phyloP scores from a whole-genome alignment of 2,329 filamentous ascomycete species.

The Epicoccum nigrum region DNA sequence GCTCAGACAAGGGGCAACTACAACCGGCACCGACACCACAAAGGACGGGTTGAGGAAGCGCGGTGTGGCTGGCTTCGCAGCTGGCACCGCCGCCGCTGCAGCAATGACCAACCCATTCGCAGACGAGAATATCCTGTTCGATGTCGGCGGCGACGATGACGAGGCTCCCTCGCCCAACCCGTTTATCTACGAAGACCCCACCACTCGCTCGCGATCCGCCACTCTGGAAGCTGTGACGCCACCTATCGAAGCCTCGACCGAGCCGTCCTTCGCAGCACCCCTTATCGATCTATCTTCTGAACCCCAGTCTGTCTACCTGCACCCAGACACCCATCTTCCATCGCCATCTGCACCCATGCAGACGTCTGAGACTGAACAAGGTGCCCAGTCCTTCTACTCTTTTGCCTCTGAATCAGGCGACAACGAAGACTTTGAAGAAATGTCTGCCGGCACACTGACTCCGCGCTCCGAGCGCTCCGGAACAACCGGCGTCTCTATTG shows the following conservation, averaged over 20 bases:
- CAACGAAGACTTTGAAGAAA: slow-evolving; percentile 30
- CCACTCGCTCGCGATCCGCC: slow-evolving; percentile 24
- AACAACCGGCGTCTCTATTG: slow-evolving; percentile 37
- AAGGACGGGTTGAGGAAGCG: slow-evolving; percentile 34
- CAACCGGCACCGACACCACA: slow-evolving; percentile 31
- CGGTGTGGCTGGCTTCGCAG: slow-evolving; percentile 46
- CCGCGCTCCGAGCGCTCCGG: slow-evolving; percentile 45
- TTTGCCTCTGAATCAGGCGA: slow-evolving; percentile 38
- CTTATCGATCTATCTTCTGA: slow-evolving; percentile 44
- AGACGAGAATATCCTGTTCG: slow-evolving; percentile 52
- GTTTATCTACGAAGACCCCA: slow-evolving; percentile 32
- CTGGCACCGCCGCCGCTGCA: slow-evolving; percentile 46
- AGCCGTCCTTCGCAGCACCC: slow-evolving; percentile 2
- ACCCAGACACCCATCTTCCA: slow-evolving; percentile 11
- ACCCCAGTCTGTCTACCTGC: slow-evolving; percentile 14
- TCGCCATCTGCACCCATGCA: slow-evolving; percentile 23
- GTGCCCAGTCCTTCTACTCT: slow-evolving; percentile 47
- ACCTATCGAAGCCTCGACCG: slow-evolving; percentile 5
- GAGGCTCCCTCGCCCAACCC: slow-evolving; percentile 39
- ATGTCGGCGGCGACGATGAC: slow-evolving; percentile 46
- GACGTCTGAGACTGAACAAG: slow-evolving; percentile 26
- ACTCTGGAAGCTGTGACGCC: slow-evolving; percentile 32
- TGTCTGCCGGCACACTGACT: slow-evolving; percentile 47
- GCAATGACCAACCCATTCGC: slow-evolving; percentile 53
- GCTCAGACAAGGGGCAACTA: slow-evolving; percentile 36